Conservation (phyloP, 2,329 filamentous ascomycete genomes). For the Elsinoe fawcettii region DNA sequence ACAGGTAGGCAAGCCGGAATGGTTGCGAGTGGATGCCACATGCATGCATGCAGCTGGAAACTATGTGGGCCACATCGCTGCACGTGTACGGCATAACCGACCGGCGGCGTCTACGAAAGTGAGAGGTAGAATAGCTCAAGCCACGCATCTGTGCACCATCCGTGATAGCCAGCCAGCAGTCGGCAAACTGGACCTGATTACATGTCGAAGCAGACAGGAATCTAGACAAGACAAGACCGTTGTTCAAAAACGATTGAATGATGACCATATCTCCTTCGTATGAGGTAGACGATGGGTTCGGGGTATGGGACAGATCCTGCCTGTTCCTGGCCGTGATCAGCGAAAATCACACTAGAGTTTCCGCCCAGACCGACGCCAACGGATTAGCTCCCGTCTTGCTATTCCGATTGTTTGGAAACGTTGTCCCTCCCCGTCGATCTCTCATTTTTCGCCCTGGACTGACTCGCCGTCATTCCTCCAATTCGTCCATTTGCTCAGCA, state of each 20-base stretch:
- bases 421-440: neutral
- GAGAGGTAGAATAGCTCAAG: neutral
- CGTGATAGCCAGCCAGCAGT: neutral
- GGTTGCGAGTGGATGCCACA: slow-evolving; percentile 7
- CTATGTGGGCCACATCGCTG: slow-evolving; percentile 1
- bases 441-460: neutral
- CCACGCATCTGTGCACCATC: too few species aligned
- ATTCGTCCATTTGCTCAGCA: slow-evolving; percentile 6
- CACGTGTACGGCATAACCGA: neutral
- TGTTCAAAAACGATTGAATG: neutral
- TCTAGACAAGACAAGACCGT: slow-evolving; percentile 5
- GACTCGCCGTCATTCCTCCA: slow-evolving; percentile 10
- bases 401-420: slow-evolving; percentile 10
- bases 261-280: neutral
- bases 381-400: neutral
- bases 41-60: slow-evolving; percentile 3
- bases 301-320: neutral
- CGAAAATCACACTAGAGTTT: neutral
- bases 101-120: neutral
- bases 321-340: slow-evolving; percentile 11
- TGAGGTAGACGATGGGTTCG: neutral
- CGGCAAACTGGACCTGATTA: neutral
- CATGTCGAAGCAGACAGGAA: neutral
- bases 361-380: slow-evolving; percentile 1
- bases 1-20: neutral